These are phyloP conservation scores for Aspergillus pseudoglaucus DNA, from an alignment of 2,329 filamentous ascomycete genomes.

Conservation along the genomic window DNA sequence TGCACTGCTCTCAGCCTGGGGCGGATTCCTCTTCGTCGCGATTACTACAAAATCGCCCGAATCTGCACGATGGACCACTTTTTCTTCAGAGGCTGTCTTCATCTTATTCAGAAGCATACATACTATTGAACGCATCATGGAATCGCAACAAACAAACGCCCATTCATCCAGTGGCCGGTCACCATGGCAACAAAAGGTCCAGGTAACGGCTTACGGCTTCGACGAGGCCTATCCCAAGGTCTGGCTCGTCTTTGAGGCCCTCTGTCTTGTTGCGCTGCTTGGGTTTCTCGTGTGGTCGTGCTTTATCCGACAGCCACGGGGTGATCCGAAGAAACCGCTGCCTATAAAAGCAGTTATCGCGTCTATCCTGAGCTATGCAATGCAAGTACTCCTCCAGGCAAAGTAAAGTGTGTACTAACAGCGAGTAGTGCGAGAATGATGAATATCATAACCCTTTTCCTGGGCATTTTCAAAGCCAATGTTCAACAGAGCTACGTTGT, in stretches of 20 bases:
- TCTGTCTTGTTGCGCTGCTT: slow-evolving; percentile 13
- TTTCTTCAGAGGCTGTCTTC: neutral
- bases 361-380: slow-evolving; percentile 9
- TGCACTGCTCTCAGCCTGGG: neutral
- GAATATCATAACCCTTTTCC: slow-evolving; percentile 7
- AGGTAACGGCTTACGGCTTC: neutral
- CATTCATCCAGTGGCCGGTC: neutral
- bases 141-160: too few species aligned
- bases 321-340: slow-evolving; percentile 1
- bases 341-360: slow-evolving; percentile 8
- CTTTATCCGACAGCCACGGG: slow-evolving; percentile 8
- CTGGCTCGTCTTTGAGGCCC: slow-evolving; percentile 11
- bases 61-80: neutral
- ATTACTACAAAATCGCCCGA: neutral
- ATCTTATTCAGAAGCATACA: too few species aligned
- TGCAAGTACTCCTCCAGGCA: slow-evolving; percentile 2
- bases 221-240: neutral
- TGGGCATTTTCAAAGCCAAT: slow-evolving; percentile 8
- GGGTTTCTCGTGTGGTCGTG: slow-evolving; percentile 14
- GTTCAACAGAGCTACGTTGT: slow-evolving; percentile 17
- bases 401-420: slow-evolving; percentile 1
- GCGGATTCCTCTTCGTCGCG: neutral
- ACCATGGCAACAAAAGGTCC: neutral
- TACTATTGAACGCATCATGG: neutral
- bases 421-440: slow-evolving; percentile 7